Percentiles rank a stretch among this genome's conserved stretches.
These are phyloP conservation scores for Warburgia ugandensis DNA, from an alignment of 164 flowering plant species.

Conservation along the genomic window DNA sequence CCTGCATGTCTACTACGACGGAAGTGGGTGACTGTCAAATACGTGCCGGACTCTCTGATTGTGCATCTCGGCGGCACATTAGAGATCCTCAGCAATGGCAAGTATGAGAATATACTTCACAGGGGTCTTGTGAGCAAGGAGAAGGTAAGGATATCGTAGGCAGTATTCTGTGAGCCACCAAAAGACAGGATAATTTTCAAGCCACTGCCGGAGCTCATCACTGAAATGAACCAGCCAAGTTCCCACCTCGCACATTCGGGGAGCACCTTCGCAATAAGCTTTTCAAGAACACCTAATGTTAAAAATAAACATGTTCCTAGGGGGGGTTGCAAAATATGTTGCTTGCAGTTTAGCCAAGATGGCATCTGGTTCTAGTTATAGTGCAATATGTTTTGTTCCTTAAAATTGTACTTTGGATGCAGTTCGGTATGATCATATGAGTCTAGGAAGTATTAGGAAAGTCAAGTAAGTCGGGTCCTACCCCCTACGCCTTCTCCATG, in stretches of 20 bases:
- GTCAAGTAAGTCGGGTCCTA: too few relatives aligned
- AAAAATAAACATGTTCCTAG: too few relatives aligned
- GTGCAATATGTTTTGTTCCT: too few relatives aligned
- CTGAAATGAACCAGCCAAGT: constrained; percentile 50
- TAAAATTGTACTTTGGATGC: too few relatives aligned
- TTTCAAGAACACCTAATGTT: constrained; percentile 64
- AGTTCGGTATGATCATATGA: too few relatives aligned
- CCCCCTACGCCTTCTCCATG: too few relatives aligned
- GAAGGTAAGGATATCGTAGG: constrained; percentile 90
- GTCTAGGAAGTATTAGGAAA: too few relatives aligned
- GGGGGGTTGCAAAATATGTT: too few relatives aligned
- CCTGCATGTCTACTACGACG: constrained; percentile 56
- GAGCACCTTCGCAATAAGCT: constrained; percentile 74
- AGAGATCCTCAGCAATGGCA: constrained; percentile 78
- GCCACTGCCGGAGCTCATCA: constrained; percentile 67
- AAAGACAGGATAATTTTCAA: constrained; percentile 30
- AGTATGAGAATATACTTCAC: too few relatives aligned
- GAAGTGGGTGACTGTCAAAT: constrained; percentile 84
- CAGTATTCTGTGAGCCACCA: too few relatives aligned
- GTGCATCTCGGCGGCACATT: constrained; percentile 85
- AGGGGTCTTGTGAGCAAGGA: constrained; percentile 80
- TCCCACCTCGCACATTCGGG: constrained; percentile 70
- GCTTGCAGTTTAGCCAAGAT: too few relatives aligned
- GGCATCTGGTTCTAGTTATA: too few relatives aligned
- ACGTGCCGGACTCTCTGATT: constrained; percentile 77